phyloP scores from a whole-genome alignment of 495 filamentous ascomycete genomes.

The Aspergillus incahuasiensis region DNA sequence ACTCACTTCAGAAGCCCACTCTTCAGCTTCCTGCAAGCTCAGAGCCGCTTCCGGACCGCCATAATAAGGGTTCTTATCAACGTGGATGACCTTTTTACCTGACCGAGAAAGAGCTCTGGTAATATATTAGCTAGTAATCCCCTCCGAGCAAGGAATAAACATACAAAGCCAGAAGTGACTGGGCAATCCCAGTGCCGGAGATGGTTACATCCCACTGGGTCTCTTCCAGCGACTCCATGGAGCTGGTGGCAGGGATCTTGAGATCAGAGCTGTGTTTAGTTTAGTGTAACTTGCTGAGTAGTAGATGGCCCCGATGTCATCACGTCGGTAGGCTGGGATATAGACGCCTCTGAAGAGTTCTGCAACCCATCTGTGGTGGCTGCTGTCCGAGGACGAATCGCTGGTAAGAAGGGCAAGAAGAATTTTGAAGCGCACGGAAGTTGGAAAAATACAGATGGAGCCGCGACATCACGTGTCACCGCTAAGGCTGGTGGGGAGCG shows the following conservation, averaged over 20 bases:
- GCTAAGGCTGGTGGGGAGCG: neutral
- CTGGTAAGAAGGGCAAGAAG: slow-evolving; percentile 13
- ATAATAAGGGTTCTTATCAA: slow-evolving; percentile 86
- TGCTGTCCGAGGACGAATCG: slow-evolving; percentile 13
- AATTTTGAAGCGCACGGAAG: slow-evolving; percentile 9
- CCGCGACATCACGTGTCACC: slow-evolving; percentile 18
- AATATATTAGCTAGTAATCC: slow-evolving; percentile 50
- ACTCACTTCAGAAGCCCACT: slow-evolving; percentile 59
- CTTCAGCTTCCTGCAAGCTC: slow-evolving; percentile 73
- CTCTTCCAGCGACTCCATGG: slow-evolving; percentile 75
- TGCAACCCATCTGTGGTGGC: slow-evolving; percentile 24
- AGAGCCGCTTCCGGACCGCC: slow-evolving; percentile 83
- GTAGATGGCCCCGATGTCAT: slow-evolving; percentile 27
- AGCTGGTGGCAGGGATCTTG: slow-evolving; percentile 12
- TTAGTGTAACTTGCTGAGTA: slow-evolving; percentile 23
- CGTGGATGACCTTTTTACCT: slow-evolving; percentile 83
- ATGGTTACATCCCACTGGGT: slow-evolving; percentile 91
- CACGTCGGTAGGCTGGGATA: slow-evolving; percentile 24
- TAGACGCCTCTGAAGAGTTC: slow-evolving; percentile 21
- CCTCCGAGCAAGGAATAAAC: slow-evolving; percentile 32
- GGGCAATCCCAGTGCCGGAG: slow-evolving; percentile 79
- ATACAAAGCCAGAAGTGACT: slow-evolving; percentile 92
- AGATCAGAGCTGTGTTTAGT: slow-evolving; percentile 20
- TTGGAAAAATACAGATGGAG: slow-evolving; percentile 16
- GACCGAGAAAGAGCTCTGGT: slow-evolving; percentile 88